phyloP scores from a whole-genome alignment of 2,329 filamentous ascomycete species.

The Balansia obtecta region DNA sequence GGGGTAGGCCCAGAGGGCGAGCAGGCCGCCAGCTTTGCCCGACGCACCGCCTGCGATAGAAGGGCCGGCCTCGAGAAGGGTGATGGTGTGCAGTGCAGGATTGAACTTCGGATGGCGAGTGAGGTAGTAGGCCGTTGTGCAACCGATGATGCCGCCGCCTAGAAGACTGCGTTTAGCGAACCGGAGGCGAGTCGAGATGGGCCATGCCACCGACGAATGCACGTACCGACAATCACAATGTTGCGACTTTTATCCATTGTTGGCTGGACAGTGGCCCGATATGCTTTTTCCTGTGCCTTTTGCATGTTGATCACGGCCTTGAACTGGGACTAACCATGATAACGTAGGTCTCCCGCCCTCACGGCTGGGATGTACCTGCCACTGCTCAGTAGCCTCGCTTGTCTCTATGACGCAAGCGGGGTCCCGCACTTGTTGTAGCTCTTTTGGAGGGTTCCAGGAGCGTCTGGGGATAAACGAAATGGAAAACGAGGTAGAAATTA shows the following conservation, averaged over 20 bases:
- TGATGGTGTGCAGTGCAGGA: constrained; percentile 62
- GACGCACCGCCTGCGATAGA: constrained; percentile 83
- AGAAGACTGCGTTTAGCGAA: background rate
- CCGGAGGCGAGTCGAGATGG: constrained; percentile 1
- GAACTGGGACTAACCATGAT: background rate
- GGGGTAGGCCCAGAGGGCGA: constrained; percentile 89
- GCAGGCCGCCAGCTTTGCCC: constrained; percentile 83
- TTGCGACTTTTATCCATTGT: constrained; percentile 27
- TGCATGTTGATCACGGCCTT: background rate
- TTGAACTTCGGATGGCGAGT: constrained; percentile 77
- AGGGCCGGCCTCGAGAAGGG: constrained; percentile 71
- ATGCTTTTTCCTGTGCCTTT: background rate
- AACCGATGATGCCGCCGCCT: constrained; percentile 91
- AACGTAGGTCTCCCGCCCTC: background rate
- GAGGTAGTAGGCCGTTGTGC: constrained; percentile 81
- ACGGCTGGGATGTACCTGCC: background rate
- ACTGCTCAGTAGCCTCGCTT: background rate
- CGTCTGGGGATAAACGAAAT: too few species aligned
- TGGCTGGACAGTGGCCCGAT: background rate
- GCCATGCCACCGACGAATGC: background rate
- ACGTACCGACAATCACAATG: constrained; percentile 38
- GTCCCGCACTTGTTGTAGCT: background rate
- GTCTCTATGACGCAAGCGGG: constrained; percentile 7
- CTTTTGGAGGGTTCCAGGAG: background rate
- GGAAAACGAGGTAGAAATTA: too few species aligned